phyloP scores from a whole-genome alignment of 345 rosid species.

The Lumnitzera littorea region DNA sequence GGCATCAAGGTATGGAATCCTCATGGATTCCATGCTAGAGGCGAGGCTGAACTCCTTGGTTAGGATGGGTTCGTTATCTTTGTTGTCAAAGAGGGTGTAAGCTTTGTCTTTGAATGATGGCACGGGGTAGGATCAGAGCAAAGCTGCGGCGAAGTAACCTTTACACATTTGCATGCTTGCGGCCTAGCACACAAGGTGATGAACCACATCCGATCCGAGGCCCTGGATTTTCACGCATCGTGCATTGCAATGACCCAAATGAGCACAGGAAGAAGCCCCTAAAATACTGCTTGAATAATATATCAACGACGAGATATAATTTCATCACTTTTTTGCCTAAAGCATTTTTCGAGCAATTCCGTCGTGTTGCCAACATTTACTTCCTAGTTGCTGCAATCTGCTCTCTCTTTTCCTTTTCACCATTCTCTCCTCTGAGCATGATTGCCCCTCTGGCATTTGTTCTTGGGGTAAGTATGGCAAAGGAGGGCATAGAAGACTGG shows the following conservation, averaged over 20 bases:
- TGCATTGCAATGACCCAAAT: slow-evolving; percentile 74
- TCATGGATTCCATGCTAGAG: too few relatives aligned
- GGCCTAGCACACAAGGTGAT: slow-evolving; percentile 32
- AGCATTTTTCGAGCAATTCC: slow-evolving; percentile 86
- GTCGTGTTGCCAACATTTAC: slow-evolving; percentile 89
- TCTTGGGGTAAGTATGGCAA: slow-evolving; percentile 88
- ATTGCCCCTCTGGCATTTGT: slow-evolving; percentile 84
- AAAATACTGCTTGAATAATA: slow-evolving; percentile 69
- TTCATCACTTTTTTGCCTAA: slow-evolving; percentile 70
- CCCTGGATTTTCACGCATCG: slow-evolving; percentile 61
- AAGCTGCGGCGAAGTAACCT: slow-evolving; percentile 64
- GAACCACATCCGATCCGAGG: slow-evolving; percentile 54
- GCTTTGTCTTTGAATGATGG: slow-evolving; percentile 25
- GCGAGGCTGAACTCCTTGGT: too few relatives aligned
- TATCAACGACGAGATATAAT: slow-evolving; percentile 85
- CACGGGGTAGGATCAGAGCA: slow-evolving; percentile 61
- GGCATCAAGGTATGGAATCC: too few relatives aligned
- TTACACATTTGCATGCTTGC: slow-evolving; percentile 68
- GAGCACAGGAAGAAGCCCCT: slow-evolving; percentile 64
- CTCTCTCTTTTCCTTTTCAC: slow-evolving; percentile 71
- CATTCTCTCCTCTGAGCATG: slow-evolving; percentile 84
- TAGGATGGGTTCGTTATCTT: not conserved
- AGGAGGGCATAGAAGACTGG: slow-evolving; percentile 98
- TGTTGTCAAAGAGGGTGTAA: too few relatives aligned
- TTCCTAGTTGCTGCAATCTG: slow-evolving; percentile 77